Evolutionary conservation across 2,329 filamentous ascomycete species (phyloP).

Genomic region (Colletotrichum sp.): DNA sequence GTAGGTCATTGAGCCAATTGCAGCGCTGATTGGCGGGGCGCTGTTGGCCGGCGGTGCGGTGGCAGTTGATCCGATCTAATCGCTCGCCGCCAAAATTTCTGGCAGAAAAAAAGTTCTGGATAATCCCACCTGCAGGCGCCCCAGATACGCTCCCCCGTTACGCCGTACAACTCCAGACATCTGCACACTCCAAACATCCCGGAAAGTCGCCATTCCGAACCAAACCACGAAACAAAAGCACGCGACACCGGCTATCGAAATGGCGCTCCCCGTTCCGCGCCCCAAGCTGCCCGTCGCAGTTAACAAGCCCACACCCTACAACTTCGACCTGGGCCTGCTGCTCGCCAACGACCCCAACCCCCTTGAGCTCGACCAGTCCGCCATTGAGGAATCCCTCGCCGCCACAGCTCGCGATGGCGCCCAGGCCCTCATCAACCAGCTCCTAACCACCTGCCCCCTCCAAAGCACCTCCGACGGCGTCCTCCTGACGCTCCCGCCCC

Average conservation of each 20-base stretch:
- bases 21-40: constrained; percentile 5
- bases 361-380: constrained; percentile 58
- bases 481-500: constrained; percentile 76
- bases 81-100: constrained; percentile 23
- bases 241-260: constrained; percentile 24
- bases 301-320: constrained; percentile 87
- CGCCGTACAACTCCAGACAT: neutral
- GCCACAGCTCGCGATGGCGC: constrained; percentile 85
- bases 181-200: neutral
- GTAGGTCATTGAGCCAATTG: neutral
- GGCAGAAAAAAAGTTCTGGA: constrained; percentile 22
- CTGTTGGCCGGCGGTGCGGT: constrained; percentile 1
- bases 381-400: constrained; percentile 72
- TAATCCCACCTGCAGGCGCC: neutral
- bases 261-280: constrained; percentile 42
- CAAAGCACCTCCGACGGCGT: constrained; percentile 73
- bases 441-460: constrained; percentile 87
- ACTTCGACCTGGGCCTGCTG: constrained; percentile 89
- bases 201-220: neutral
- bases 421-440: constrained; percentile 91
- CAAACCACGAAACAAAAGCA: neutral
- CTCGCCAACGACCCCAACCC: constrained; percentile 89
- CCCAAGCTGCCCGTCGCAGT: constrained; percentile 68
- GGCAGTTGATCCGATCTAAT: constrained; percentile 22
- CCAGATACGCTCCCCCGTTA: neutral